phyloP scores from a whole-genome alignment of 768 basidiomycete genomes.

The Kwoniella europaea region DNA sequence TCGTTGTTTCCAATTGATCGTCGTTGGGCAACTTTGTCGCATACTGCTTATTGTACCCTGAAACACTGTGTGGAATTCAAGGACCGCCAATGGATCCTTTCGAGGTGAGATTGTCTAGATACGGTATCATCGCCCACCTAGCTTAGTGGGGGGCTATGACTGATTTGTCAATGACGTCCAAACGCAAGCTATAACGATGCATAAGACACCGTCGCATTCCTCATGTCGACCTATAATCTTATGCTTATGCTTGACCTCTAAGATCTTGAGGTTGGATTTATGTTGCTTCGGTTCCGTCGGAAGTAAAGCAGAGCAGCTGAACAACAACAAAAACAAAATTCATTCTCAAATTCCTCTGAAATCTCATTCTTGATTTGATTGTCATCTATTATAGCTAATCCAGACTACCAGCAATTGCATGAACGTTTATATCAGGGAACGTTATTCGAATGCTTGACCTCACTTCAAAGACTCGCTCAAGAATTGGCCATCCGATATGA shows the following conservation, averaged over 20 bases:
- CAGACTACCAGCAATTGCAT: no score
- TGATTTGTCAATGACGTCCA: no score
- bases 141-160: no score
- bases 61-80: neutral
- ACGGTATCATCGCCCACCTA: no score
- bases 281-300: no score
- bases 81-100: neutral
- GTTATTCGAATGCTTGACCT: neutral
- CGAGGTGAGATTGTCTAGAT: neutral
- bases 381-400: no score
- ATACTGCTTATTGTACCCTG: neutral
- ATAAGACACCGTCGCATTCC: no score
- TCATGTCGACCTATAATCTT: no score
- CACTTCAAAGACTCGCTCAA: neutral
- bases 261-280: no score
- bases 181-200: no score
- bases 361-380: neutral
- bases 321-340: neutral
- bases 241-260: no score
- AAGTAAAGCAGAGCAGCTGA: neutral
- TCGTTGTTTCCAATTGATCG: constrained; percentile 1
- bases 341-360: neutral
- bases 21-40: neutral
- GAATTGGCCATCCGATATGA: constrained; percentile 1
- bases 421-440: no score